Conservation (phyloP, 2,329 filamentous ascomycete species). For the Diplodia seriata region DNA sequence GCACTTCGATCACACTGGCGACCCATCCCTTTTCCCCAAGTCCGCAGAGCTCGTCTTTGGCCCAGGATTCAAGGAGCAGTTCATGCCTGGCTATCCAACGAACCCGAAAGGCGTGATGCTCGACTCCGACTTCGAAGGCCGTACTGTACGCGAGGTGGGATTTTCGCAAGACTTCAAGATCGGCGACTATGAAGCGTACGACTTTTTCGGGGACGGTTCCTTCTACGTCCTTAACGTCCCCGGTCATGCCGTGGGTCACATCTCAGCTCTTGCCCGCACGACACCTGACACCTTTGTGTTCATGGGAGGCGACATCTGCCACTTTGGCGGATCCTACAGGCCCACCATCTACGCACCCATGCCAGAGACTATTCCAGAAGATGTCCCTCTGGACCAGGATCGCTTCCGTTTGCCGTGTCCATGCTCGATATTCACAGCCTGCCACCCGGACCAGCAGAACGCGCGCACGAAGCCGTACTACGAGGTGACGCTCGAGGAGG, state of each 20-base stretch:
- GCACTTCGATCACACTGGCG: slow-evolving; percentile 60
- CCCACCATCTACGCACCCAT: slow-evolving; percentile 36
- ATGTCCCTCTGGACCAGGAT: slow-evolving; percentile 11
- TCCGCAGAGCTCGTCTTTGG: slow-evolving; percentile 58
- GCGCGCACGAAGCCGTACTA: slow-evolving; percentile 29
- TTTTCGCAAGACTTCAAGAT: slow-evolving; percentile 42
- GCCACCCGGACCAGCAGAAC: slow-evolving; percentile 26
- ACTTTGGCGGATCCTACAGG: slow-evolving; percentile 40
- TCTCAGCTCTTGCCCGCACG: slow-evolving; percentile 58
- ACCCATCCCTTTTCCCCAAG: slow-evolving; percentile 54
- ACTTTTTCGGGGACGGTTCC: slow-evolving; percentile 64
- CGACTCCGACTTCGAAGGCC: slow-evolving; percentile 34
- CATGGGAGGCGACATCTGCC: slow-evolving; percentile 41
- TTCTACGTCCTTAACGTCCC: slow-evolving; percentile 64
- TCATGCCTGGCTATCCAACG: slow-evolving; percentile 55
- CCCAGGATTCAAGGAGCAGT: slow-evolving; percentile 55
- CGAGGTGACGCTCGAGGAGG: background rate
- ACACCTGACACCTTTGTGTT: slow-evolving; percentile 40
- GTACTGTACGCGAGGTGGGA: slow-evolving; percentile 32
- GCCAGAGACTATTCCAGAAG: slow-evolving; percentile 25
- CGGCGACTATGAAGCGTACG: slow-evolving; percentile 56
- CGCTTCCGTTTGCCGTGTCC: slow-evolving; percentile 30
- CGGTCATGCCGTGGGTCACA: slow-evolving; percentile 60
- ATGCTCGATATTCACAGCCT: slow-evolving; percentile 25
- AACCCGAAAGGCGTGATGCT: slow-evolving; percentile 31